Evolutionary conservation across 257 asterid genomes (phyloP), one percentile per base, ranked within the genome.

Genomic region (Przewalskia tangutica): DNA sequence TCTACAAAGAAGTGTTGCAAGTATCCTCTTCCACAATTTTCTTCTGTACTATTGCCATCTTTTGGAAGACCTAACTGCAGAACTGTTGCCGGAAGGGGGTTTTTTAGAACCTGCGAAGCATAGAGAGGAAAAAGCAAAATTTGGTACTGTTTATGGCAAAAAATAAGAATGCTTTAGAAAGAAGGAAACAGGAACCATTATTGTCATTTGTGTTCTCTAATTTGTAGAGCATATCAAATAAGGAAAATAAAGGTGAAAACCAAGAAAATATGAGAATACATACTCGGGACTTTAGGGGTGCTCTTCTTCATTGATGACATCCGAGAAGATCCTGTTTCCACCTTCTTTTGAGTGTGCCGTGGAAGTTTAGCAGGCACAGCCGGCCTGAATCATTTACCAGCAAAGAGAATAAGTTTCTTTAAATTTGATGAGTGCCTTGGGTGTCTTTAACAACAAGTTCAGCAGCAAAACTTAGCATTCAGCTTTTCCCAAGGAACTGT

Each of bases 251-350:
- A 38, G 42, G 42, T 6, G 42, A 8, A 59, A 7, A 20, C 12
- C 20, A 75, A 50, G 9, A 75, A 75, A 7, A 12, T 4, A 32
- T 6, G 36, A 64, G 46, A 60, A 55, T 70, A 82, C 34, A 17
- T 93, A 95, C 99, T 89, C 80, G 94, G 85, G 77, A 88, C 62
- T 90, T 84, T 91, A 13, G 97, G 88, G 78, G 91, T 80, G 88
- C 93, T 91, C 84, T 88, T 92, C 88, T 84, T 85, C 66, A 90
- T 65, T 66, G 76, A 66, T 66, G 93, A 83, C 81, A 58, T 51
- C 42, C 82, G 89, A 71, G 94, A 88, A 82, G 93, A 80, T 86
- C 93, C 93, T 73, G 88, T 68, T 63, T 77, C 90, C 4, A 81
- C 80, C 66, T 81, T 91, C 88, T 90, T 92, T 48, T 66, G 86